Base-by-base conservation (phyloP, 2,329 filamentous ascomycete species). In the Neospermospora avenae region DNA sequence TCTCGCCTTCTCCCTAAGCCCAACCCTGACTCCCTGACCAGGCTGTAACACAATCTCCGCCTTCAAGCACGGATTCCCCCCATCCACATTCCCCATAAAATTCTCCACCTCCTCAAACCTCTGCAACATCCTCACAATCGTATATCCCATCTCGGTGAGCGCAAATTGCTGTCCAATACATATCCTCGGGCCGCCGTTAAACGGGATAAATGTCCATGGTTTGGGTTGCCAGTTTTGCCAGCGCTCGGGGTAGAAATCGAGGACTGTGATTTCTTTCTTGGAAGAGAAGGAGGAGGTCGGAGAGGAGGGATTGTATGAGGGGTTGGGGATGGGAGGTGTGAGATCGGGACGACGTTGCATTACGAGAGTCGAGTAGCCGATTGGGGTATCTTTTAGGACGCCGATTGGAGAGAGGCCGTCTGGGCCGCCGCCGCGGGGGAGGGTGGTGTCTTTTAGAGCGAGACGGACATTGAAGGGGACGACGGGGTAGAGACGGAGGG, bases 141-240 rank as follows among this genome's bases (percentile, higher is more conserved):
- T 85, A 71, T 93, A 93, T 31, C 78, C 77, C 77, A 89, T 89
- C 77, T 93, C 88, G 0, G 88, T 91, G 49, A 93, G 75, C 14
- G 90, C 90, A 72, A 92, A 93, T 73, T 93, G 88, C 78, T 93
- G 88, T 1, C 89, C 88, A 61, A 92, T 84, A 74, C 89, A 90
- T 70, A 90, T 88, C 34, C 89, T 78, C 45, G 88, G 86, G 0
- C 88, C 88, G 11, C 86, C 86, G 71, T 90, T 91, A 74, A 91
- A 91, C 3, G 89, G 88, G 44, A 91, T 81, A 71, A 89, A 91
- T 63, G 86, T 81, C 84, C 87, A 90, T 0, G 84, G 83, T 69
- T 81, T 82, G 0, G 86, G 86, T 69, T 84, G 81, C 81, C 84
- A 84, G 65, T 74, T 63, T 53, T 74, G 75, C 88, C 88, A 92